Percentiles rank a stretch among this genome's conserved stretches.
Evolutionary conservation across 1,139 yeast genomes (phyloP).

Genomic region (Taphrina flavorubra): DNA sequence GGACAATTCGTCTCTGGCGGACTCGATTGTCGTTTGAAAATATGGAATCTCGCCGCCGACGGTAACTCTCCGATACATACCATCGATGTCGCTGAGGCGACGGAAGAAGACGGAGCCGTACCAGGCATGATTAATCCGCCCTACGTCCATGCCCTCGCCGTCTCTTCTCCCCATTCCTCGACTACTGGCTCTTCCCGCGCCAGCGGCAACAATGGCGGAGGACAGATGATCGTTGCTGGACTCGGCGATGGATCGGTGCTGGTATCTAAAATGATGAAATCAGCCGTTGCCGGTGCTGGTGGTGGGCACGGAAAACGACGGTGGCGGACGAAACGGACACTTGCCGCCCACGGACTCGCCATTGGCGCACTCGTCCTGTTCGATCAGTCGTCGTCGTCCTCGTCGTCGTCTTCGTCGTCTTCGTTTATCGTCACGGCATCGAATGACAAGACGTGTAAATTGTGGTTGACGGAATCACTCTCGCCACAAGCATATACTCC

Average conservation of each 20-base stretch:
- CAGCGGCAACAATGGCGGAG: not conserved
- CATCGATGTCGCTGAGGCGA: not conserved
- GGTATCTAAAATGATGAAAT: not conserved
- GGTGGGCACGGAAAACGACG: too few species aligned
- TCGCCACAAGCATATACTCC: not conserved
- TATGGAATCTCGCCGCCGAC: not conserved
- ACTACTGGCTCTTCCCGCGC: too few species aligned
- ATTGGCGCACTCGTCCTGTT: constrained; percentile 4
- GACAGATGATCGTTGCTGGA: constrained; percentile 9
- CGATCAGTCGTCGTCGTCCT: not conserved
- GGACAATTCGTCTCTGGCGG: constrained; percentile 12
- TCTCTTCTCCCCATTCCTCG: too few species aligned
- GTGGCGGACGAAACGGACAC: too few species aligned
- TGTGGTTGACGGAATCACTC: not conserved
- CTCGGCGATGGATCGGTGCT: constrained; percentile 10
- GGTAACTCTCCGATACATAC: too few species aligned
- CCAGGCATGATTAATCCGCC: constrained; percentile 28
- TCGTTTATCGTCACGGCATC: constrained; percentile 9
- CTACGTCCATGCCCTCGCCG: constrained; percentile 22
- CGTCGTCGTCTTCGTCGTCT: constrained; percentile 5
- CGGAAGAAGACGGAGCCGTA: not conserved
- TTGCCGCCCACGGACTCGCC: constrained; percentile 5
- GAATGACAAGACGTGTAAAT: constrained; percentile 18
- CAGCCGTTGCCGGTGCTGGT: too few species aligned
- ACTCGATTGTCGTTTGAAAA: not conserved